Conservation (phyloP, 2,329 filamentous ascomycete genomes). For the Fusarium camptoceras region DNA sequence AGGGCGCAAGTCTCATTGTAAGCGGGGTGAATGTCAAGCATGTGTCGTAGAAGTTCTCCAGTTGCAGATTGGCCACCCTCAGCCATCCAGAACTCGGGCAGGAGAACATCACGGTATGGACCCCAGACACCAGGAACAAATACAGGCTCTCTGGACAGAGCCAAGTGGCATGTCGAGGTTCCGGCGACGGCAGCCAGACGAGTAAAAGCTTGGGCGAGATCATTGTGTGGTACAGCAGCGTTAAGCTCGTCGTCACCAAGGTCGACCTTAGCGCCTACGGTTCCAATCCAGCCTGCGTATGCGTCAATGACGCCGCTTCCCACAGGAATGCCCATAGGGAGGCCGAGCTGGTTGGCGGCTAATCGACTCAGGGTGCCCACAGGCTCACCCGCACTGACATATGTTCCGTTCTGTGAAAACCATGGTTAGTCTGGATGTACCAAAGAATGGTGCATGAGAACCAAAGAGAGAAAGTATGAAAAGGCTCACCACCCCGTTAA, state of each 20-base stretch:
- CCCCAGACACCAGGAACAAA: constrained; percentile 98
- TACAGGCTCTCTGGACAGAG: constrained; percentile 92
- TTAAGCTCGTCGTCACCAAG: constrained; percentile 75
- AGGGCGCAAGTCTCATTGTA: constrained; percentile 83
- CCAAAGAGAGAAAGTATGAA: constrained; percentile 33
- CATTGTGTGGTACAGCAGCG: constrained; percentile 77
- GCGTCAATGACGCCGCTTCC: constrained; percentile 98
- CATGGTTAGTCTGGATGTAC: constrained; percentile 22
- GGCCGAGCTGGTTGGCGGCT: constrained; percentile 84
- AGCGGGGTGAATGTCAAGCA: constrained; percentile 94
- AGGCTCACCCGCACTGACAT: constrained; percentile 90
- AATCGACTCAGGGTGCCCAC: constrained; percentile 87
- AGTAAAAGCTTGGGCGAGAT: constrained; percentile 91
- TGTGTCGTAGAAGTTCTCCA: constrained; percentile 91
- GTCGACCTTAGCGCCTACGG: constrained; percentile 95
- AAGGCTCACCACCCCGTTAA: constrained; percentile 88
- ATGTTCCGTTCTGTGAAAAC: constrained; percentile 81
- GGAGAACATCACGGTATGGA: constrained; percentile 92
- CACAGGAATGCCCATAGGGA: constrained; percentile 88
- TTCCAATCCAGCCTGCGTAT: constrained; percentile 98
- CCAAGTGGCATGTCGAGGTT: constrained; percentile 96
- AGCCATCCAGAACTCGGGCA: constrained; percentile 95
- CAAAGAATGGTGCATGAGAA: background rate
- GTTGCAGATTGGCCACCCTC: constrained; percentile 98
- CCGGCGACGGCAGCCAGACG: constrained; percentile 94